These are phyloP conservation scores for Nicotiana obtusifolia DNA, from an alignment of 257 asterid genomes.

Conservation along the genomic window DNA sequence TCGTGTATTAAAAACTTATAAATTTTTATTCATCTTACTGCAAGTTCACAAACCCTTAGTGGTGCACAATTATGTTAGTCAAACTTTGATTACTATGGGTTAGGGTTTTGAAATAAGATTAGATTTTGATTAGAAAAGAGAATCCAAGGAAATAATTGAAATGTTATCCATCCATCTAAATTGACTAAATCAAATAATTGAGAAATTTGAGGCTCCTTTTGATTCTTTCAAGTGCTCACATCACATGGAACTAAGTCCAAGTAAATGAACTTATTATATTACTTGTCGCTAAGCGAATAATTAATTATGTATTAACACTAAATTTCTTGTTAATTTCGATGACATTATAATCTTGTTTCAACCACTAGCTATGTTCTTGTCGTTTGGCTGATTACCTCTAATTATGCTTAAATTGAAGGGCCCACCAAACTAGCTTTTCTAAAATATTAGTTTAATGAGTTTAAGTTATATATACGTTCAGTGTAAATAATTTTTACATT, in stretches of 20 bases:
- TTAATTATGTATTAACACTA: not conserved
- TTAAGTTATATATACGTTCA: too few relatives aligned
- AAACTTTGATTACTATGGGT: not conserved
- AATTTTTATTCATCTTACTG: rapidly evolving
- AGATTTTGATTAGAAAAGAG: not conserved
- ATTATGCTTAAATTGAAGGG: not conserved
- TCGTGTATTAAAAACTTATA: too few relatives aligned
- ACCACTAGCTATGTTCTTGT: constrained; percentile 2
- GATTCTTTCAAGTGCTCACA: constrained; percentile 1
- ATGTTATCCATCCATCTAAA: not conserved
- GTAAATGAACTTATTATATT: not conserved
- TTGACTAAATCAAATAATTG: constrained; percentile 7
- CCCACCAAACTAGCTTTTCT: not conserved
- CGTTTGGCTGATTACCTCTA: not conserved
- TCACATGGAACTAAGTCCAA: constrained; percentile 6
- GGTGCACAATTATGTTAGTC: not conserved
- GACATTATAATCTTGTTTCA: constrained; percentile 2
- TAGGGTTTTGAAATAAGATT: not conserved
- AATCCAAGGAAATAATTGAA: constrained; percentile 1
- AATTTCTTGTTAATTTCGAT: not conserved
- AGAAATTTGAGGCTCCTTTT: not conserved
- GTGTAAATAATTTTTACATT: too few relatives aligned
- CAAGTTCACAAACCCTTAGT: too few relatives aligned
- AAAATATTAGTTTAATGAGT: too few relatives aligned
- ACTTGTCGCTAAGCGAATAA: not conserved